Conservation (phyloP, 2,329 filamentous ascomycete species). For the Davidsoniella australis region DNA sequence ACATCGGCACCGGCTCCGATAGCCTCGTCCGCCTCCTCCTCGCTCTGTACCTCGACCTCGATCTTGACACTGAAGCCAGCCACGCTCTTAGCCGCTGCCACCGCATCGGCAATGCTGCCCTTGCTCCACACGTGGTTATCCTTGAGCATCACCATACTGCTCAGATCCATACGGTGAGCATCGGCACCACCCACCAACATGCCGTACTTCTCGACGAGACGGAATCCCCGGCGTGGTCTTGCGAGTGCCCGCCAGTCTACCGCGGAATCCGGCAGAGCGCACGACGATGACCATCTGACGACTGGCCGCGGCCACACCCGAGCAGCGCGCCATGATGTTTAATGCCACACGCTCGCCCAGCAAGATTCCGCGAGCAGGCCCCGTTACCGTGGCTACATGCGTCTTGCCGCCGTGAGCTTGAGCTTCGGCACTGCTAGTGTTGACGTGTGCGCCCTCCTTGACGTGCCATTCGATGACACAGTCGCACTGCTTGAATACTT, state of each 20-base stretch:
- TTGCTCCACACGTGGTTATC: constrained; percentile 96
- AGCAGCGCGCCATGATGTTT: constrained; percentile 80
- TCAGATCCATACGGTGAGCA: constrained; percentile 77
- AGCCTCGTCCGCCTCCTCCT: constrained; percentile 80
- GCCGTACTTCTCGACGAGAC: constrained; percentile 93
- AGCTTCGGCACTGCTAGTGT: constrained; percentile 36
- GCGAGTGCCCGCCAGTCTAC: constrained; percentile 79
- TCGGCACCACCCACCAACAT: constrained; percentile 92
- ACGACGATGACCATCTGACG: constrained; percentile 37
- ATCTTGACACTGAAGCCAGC: constrained; percentile 87
- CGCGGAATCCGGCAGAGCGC: constrained; percentile 54
- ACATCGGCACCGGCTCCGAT: constrained; percentile 84
- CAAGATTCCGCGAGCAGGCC: constrained; percentile 62
- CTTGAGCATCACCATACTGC: constrained; percentile 95
- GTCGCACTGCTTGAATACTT: constrained; percentile 77
- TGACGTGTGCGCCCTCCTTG: constrained; percentile 54
- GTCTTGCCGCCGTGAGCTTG: constrained; percentile 27
- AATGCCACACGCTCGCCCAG: constrained; percentile 88
- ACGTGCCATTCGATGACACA: constrained; percentile 86
- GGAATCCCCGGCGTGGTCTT: constrained; percentile 96
- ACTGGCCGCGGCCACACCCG: constrained; percentile 66
- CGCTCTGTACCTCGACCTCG: constrained; percentile 78
- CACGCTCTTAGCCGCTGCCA: constrained; percentile 63
- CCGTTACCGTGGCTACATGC: constrained; percentile 63
- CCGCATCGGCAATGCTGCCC: constrained; percentile 71